A percentile compares a stretch with the other conserved stretches of the same genome.
Conservation (phyloP, 345 rosid genomes). For the Crucihimalaya himalaica region DNA sequence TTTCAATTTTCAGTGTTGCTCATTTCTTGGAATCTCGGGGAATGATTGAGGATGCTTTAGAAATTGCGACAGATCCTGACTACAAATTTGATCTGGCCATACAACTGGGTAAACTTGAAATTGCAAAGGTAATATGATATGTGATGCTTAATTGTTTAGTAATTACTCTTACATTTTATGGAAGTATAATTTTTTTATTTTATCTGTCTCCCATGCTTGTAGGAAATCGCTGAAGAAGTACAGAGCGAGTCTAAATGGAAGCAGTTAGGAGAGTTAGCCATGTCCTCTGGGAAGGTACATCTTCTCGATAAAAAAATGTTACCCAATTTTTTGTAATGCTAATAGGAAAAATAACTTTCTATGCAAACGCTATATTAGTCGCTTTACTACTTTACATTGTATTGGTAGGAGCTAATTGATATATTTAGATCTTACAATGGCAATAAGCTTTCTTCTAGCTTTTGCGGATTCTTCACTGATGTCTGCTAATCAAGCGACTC, state of each 20-base stretch:
- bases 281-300: conserved; percentile 94
- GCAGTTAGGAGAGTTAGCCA: conserved; percentile 95
- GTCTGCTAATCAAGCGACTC: conserved; percentile 1
- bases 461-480: background rate
- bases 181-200: background rate
- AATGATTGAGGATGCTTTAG: conserved; percentile 91
- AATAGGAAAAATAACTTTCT: background rate
- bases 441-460: conserved; percentile 4
- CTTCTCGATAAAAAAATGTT: background rate
- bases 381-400: background rate
- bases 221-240: conserved; percentile 86
- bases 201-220: conserved; percentile 24
- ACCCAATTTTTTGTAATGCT: background rate
- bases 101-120: conserved; percentile 85
- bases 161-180: background rate
- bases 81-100: conserved; percentile 93
- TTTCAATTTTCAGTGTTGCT: conserved; percentile 70
- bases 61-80: conserved; percentile 94
- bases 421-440: background rate
- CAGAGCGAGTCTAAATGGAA: conserved; percentile 96
- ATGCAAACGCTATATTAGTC: conserved; percentile 4
- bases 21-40: conserved; percentile 97
- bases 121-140: conserved; percentile 71
- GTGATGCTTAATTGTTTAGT: conserved; percentile 5
- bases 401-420: background rate